Base-by-base conservation (phyloP, 2,329 filamentous ascomycete genomes). In the Calycina herbarum region DNA sequence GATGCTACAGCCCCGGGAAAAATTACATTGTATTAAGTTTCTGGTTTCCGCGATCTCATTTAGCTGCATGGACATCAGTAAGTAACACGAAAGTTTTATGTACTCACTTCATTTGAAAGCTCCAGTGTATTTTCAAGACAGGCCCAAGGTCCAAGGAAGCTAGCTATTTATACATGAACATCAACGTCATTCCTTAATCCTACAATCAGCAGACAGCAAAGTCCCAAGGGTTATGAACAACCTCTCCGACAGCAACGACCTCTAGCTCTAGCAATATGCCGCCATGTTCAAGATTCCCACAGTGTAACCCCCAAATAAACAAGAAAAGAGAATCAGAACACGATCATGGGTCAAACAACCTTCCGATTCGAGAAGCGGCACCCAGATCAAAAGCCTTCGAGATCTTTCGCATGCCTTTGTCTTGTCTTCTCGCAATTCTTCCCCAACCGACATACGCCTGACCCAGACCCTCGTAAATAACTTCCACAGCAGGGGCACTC, bases 371-470 rank as follows among this genome's bases (percentile, higher is more conserved):
- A 59, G 29, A 57, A n/a, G 33, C 10, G 10, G 48, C 48, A 11
- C 48, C 48, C 48, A 54, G 35, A 35, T 35, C 54, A 58, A 67
- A 62, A 51, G 61, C 59, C 64, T 66, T 72, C 20, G 65, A 31
- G 29, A 74, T 20, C 59, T 68, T 73, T 56, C 67, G 66, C 20
- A 57, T 61, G 56, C 62, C 65, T 63, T 69, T 73, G 45, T 70
- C 64, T 54, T 72, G 68, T 62, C 70, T 72, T 61, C 59, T 70
- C 0, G 65, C 72, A 33, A 70, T 57, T 24, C 59, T 66, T 48
- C 72, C 72, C 72, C 72, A 73, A 33, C 40, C 54, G 29, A 58
- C 67, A 62, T 48, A 27, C 31, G 15, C n/a, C 13, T 24, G 20
- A 24, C 57, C 61, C 24, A 38, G 40, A 40, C 57, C 35, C 11